Percentiles rank a stretch among this genome's conserved stretches.
Evolutionary conservation across 2,329 filamentous ascomycete genomes (phyloP).

Genomic region (Grosmannia clavigera): DNA sequence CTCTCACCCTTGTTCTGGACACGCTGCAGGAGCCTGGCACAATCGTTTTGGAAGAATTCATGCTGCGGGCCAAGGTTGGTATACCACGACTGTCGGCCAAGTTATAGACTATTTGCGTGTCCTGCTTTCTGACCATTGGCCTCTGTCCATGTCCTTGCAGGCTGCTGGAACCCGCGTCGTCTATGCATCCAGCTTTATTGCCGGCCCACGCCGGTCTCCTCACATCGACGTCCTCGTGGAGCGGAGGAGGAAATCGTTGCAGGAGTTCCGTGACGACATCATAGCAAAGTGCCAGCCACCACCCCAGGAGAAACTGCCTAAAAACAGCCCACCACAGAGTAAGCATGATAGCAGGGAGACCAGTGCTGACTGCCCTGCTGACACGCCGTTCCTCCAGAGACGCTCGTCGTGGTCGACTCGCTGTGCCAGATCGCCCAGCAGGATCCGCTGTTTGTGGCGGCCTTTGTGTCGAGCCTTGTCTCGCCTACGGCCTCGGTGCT

Average conservation of each 20-base stretch:
- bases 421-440: constrained; percentile 53
- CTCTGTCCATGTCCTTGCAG: constrained; percentile 21
- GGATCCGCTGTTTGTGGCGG: constrained; percentile 44
- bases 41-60: constrained; percentile 61
- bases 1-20: constrained; percentile 27
- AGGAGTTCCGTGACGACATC: constrained; percentile 48
- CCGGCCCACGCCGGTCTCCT: constrained; percentile 52
- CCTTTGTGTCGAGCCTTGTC: constrained; percentile 58
- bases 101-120: neutral
- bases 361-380: neutral
- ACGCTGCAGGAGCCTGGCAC: constrained; percentile 68
- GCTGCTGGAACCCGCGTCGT: constrained; percentile 56
- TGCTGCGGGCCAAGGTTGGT: constrained; percentile 58
- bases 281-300: constrained; percentile 32
- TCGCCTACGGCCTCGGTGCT: constrained; percentile 59
- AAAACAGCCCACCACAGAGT: constrained; percentile 11
- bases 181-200: constrained; percentile 55
- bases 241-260: constrained; percentile 45
- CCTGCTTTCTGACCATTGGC: neutral
- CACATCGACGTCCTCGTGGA: constrained; percentile 57
- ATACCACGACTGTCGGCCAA: too few species aligned
- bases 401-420: constrained; percentile 67
- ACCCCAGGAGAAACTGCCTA: constrained; percentile 8
- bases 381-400: constrained; percentile 32
- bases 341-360: neutral